Percentiles rank a stretch among this genome's conserved stretches.
Conservation (phyloP, 1,284 basidiomycete species). For the Hortiboletus rubellus region DNA sequence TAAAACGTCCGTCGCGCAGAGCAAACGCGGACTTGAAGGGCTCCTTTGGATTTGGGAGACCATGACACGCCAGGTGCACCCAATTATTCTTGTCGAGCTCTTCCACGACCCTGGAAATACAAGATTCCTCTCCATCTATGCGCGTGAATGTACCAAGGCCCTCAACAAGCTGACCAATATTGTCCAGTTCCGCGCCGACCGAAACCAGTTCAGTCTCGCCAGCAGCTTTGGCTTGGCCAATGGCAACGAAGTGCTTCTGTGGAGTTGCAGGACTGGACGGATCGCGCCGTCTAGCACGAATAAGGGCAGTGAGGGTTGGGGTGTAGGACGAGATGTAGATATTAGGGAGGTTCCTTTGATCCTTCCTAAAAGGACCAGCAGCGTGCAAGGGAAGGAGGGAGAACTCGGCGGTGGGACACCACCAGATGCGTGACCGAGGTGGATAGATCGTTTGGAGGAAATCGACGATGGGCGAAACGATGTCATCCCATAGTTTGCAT, state of each 20-base stretch:
- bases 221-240: slow-evolving; percentile 4
- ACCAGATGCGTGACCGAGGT: slow-evolving; percentile 36
- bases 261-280: no score
- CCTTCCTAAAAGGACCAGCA: no score
- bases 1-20: no score
- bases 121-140: not conserved
- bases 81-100: not conserved
- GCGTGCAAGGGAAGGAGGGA: no score
- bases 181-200: not conserved
- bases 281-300: no score
- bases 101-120: not conserved
- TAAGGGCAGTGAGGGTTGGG: no score
- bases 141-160: not conserved
- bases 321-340: no score
- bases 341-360: no score
- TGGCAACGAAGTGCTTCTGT: not conserved
- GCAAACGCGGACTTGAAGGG: no score
- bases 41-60: no score
- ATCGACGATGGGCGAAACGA: slow-evolving; percentile 25
- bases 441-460: slow-evolving; percentile 8
- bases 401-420: slow-evolving; percentile 24
- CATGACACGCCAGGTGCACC: not conserved
- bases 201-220: not conserved
- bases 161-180: not conserved
- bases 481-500: slow-evolving; percentile 24